Evolutionary conservation across 129 eudicot genomes (phyloP).

Genomic region (Chrysanthemum lavandulifolium): DNA sequence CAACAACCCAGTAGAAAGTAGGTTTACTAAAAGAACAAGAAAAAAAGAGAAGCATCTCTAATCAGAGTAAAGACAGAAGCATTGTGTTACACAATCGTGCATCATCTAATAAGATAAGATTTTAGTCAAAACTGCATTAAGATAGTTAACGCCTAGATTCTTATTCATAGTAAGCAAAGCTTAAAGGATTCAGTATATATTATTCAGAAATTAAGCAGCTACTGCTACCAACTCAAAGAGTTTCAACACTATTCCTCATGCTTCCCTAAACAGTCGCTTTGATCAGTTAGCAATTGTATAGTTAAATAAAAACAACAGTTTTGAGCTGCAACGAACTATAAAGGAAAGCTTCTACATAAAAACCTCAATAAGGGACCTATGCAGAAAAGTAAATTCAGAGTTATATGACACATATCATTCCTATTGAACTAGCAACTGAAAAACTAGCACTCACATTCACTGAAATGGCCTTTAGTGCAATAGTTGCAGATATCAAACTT

Average conservation of each 20-base stretch:
- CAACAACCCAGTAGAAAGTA: background rate
- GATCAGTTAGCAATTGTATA: background rate
- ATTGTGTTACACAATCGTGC: background rate
- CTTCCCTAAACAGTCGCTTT: background rate
- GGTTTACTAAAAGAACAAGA: background rate
- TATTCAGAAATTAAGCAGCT: slow-evolving; percentile 4
- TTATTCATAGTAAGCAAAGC: background rate
- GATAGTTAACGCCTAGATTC: background rate
- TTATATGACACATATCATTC: background rate
- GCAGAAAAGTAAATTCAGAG: no score
- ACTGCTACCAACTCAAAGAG: slow-evolving; percentile 2
- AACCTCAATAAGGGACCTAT: no score
- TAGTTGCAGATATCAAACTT: slow-evolving; percentile 68
- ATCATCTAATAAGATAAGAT: no score
- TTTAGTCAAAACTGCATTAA: no score
- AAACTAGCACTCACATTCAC: slow-evolving; percentile 69
- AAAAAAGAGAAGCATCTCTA: background rate
- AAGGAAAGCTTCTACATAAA: no score
- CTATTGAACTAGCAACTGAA: background rate
- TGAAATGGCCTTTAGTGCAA: slow-evolving; percentile 90
- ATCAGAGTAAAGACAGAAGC: background rate
- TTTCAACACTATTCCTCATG: background rate
- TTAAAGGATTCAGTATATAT: slow-evolving; percentile 4
- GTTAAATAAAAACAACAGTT: no score
- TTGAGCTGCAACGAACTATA: no score